These are phyloP conservation scores for Solanum chiquidenum DNA, from an alignment of 257 asterid species.

Conservation along the genomic window DNA sequence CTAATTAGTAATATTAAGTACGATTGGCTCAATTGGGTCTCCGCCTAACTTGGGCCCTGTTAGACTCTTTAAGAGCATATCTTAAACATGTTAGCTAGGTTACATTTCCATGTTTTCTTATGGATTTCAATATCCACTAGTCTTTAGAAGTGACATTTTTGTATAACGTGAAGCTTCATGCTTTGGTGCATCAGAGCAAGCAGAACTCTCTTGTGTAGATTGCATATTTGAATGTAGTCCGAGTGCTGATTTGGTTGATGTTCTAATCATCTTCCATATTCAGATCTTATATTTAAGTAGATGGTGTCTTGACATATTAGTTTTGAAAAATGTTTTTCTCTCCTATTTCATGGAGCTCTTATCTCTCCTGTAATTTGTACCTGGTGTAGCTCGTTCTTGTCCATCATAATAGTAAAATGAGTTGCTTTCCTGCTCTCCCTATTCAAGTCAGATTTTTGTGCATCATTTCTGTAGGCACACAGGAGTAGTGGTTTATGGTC, in stretches of 20 bases:
- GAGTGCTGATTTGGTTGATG: neutral
- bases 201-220: neutral
- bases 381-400: neutral
- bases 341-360: neutral
- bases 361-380: no score
- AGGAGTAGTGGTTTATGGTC: slow-evolving; percentile 80
- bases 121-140: neutral
- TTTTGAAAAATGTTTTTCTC: neutral
- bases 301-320: neutral
- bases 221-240: neutral
- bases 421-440: neutral
- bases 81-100: neutral
- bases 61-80: neutral
- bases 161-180: neutral
- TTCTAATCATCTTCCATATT: neutral
- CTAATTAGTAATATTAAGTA: neutral
- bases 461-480: slow-evolving; percentile 63
- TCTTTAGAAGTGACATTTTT: neutral
- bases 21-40: neutral
- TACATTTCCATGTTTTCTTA: neutral
- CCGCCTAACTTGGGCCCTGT: neutral
- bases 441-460: neutral
- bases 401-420: neutral
- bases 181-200: neutral
- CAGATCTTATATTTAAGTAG: neutral